phyloP scores from a whole-genome alignment of 202 grass and related monocot genomes.

The Elaeis oleifera region DNA sequence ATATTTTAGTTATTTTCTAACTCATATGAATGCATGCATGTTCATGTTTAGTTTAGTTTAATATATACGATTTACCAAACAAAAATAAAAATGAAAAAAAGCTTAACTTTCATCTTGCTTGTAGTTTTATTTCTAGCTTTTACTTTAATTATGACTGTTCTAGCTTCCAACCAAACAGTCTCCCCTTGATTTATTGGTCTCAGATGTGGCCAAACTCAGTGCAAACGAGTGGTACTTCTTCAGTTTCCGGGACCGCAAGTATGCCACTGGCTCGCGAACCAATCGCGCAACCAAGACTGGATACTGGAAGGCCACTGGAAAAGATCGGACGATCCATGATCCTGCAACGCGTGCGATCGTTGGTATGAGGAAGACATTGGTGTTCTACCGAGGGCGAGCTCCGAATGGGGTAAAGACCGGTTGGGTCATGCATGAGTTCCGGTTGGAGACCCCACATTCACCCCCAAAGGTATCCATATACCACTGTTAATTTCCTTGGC shows the following conservation, averaged over 20 bases:
- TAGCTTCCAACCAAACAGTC: too few relatives aligned
- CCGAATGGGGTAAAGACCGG: not conserved
- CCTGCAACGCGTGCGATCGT: not conserved
- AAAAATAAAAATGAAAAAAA: too few relatives aligned
- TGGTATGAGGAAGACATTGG: slow-evolving; percentile 20
- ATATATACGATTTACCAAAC: too few relatives aligned
- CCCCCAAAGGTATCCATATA: not conserved
- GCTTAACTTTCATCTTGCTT: too few relatives aligned
- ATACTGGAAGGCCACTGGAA: slow-evolving; percentile 19
- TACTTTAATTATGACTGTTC: too few relatives aligned
- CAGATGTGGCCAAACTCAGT: slow-evolving; percentile 5
- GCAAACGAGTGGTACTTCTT: slow-evolving; percentile 15
- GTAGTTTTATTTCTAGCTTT: too few relatives aligned
- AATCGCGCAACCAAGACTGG: slow-evolving; percentile 15
- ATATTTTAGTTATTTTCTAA: too few relatives aligned
- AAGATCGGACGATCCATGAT: not conserved
- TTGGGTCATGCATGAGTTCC: slow-evolving; percentile 21
- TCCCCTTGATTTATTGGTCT: not conserved
- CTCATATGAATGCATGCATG: too few relatives aligned
- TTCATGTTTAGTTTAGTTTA: too few relatives aligned
- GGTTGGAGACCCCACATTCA: slow-evolving; percentile 8
- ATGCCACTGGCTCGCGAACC: slow-evolving; percentile 1
- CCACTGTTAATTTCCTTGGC: too few relatives aligned
- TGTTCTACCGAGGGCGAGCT: slow-evolving; percentile 15
- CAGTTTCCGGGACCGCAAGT: slow-evolving; percentile 15